Evolutionary conservation across 768 basidiomycete species (phyloP).

Genomic region (Melanogaster broomeanus): DNA sequence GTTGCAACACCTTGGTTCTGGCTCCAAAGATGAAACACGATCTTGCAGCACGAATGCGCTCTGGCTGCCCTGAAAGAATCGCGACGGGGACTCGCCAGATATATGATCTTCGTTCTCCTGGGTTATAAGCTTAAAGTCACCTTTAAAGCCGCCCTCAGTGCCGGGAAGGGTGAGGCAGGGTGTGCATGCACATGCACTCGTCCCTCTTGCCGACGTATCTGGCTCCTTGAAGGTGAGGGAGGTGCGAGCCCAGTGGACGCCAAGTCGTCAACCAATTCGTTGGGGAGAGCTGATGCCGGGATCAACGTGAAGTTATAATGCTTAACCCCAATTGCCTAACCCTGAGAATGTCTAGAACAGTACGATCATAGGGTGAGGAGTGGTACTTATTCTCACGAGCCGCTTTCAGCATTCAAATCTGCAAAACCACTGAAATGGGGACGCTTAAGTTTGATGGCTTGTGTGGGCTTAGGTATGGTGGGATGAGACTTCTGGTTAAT

Average conservation of each 20-base stretch:
- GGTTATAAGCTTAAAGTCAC: slow-evolving; percentile 1
- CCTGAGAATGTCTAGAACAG: neutral
- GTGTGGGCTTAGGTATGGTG: no score
- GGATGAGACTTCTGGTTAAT: no score
- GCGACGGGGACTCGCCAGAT: neutral
- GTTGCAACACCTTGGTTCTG: neutral
- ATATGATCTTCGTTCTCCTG: neutral
- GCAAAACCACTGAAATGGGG: no score
- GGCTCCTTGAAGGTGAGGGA: neutral
- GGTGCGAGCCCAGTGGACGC: slow-evolving; percentile 6
- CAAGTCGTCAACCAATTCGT: slow-evolving; percentile 1
- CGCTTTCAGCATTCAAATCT: no score
- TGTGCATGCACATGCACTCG: no score
- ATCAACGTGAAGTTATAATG: neutral
- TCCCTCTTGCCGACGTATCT: neutral
- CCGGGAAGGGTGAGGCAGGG: no score
- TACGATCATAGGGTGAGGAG: slow-evolving; percentile 1
- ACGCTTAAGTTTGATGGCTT: no score
- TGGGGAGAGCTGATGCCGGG: neutral
- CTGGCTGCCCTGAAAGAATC: no score
- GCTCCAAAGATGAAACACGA: slow-evolving; percentile 6
- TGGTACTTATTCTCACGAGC: no score
- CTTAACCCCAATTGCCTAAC: slow-evolving; percentile 3
- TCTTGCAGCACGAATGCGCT: neutral
- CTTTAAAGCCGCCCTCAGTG: neutral